phyloP scores from a whole-genome alignment of 768 basidiomycete genomes.

The Stropharia rugosoannulata region DNA sequence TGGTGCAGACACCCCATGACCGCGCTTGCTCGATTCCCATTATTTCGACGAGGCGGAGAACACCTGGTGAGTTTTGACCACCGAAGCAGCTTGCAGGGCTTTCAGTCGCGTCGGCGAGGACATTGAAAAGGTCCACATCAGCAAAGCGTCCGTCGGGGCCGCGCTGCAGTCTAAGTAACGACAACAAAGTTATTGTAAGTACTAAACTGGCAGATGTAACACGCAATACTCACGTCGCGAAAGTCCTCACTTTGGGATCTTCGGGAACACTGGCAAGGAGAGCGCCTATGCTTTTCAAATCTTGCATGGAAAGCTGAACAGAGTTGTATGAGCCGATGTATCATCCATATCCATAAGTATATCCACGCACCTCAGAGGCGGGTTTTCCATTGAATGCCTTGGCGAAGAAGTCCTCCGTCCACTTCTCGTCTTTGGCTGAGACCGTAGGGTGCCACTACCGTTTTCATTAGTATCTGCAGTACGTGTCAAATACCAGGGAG shows the following conservation, averaged over 20 bases:
- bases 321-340: neutral
- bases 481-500: neutral
- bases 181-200: neutral
- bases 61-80: conserved; percentile 45
- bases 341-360: too few relatives aligned
- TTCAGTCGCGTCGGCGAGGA: conserved; percentile 11
- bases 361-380: conserved; percentile 9
- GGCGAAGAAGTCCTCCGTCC: conserved; percentile 49
- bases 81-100: conserved; percentile 19
- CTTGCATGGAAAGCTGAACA: conserved; percentile 9
- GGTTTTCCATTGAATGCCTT: conserved; percentile 34
- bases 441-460: conserved; percentile 57
- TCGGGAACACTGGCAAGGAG: conserved; percentile 8
- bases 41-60: conserved; percentile 52
- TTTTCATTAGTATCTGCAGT: neutral
- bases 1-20: conserved; percentile 53
- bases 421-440: conserved; percentile 45
- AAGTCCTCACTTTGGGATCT: conserved; percentile 11
- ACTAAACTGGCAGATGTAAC: neutral
- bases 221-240: conserved; percentile 6
- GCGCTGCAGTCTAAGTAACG: conserved; percentile 9
- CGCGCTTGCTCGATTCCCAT: conserved; percentile 55
- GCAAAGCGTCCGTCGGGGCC: conserved; percentile 14
- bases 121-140: conserved; percentile 14
- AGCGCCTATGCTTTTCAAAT: conserved; percentile 7